Conservation (phyloP, 2,329 filamentous ascomycete genomes). For the Myriosclerotinia duriaeana region DNA sequence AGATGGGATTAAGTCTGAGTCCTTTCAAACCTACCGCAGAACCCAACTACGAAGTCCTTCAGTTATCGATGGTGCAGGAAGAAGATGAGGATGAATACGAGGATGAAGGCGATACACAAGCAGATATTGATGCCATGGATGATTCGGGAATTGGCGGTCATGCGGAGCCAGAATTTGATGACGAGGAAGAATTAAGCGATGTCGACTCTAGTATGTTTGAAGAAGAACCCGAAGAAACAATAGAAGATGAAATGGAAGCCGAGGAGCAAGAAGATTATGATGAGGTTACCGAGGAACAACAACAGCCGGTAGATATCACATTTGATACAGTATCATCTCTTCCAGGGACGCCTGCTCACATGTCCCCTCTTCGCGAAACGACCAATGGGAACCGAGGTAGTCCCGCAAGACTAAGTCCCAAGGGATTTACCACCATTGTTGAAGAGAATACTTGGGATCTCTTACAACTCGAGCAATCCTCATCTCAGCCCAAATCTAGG, state of each 20-base stretch:
- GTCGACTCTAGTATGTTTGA: slow-evolving; percentile 48
- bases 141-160: slow-evolving; percentile 30
- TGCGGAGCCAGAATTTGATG: slow-evolving; percentile 36
- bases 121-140: slow-evolving; percentile 41
- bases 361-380: slow-evolving; percentile 49
- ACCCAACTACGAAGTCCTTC: slow-evolving; percentile 46
- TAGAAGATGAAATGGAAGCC: slow-evolving; percentile 31
- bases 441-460: slow-evolving; percentile 52
- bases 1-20: slow-evolving; percentile 65
- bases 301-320: slow-evolving; percentile 31
- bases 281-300: slow-evolving; percentile 34
- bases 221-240: slow-evolving; percentile 45
- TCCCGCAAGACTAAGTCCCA: slow-evolving; percentile 36
- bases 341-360: slow-evolving; percentile 36
- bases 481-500: slow-evolving; percentile 41
- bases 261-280: slow-evolving; percentile 40
- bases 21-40: slow-evolving; percentile 57
- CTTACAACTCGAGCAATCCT: slow-evolving; percentile 41
- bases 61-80: slow-evolving; percentile 34
- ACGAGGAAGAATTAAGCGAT: slow-evolving; percentile 30
- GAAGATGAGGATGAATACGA: slow-evolving; percentile 27
- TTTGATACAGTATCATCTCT: slow-evolving; percentile 35
- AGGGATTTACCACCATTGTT: slow-evolving; percentile 48
- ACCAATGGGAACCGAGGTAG: slow-evolving; percentile 33
- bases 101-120: slow-evolving; percentile 39